Percentiles rank a stretch among this genome's conserved stretches.
These are phyloP conservation scores for Phytophthora sansomeana DNA, from an alignment of 352 stramenopile genomes.

Conservation along the genomic window DNA sequence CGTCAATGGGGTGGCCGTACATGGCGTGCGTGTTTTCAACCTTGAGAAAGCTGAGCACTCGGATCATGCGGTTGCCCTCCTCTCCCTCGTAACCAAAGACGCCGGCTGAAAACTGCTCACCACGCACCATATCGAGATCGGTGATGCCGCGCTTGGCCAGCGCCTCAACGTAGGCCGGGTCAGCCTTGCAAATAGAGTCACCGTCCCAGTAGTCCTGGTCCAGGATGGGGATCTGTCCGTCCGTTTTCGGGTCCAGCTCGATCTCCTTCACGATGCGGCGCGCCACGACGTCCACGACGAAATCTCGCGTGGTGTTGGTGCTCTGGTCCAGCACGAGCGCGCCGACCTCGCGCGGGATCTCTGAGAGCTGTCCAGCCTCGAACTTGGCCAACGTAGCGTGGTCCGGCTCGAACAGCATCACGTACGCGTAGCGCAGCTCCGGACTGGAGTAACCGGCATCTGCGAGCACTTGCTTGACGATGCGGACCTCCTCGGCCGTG, in stretches of 20 bases:
- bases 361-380: constrained; percentile 33
- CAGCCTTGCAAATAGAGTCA: constrained; percentile 53
- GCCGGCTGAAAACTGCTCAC: constrained; percentile 51
- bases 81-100: constrained; percentile 54
- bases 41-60: constrained; percentile 56
- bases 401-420: constrained; percentile 61
- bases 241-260: constrained; percentile 46
- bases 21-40: constrained; percentile 55
- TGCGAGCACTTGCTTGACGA: constrained; percentile 53
- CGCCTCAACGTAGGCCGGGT: constrained; percentile 47
- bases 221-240: constrained; percentile 56
- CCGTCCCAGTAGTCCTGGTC: constrained; percentile 58
- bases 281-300: constrained; percentile 52
- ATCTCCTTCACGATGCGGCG: constrained; percentile 39
- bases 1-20: constrained; percentile 58
- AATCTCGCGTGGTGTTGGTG: constrained; percentile 42
- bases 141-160: constrained; percentile 55
- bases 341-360: constrained; percentile 54
- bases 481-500: constrained; percentile 50
- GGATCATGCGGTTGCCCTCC: constrained; percentile 52
- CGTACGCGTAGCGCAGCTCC: constrained; percentile 55
- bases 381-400: constrained; percentile 53
- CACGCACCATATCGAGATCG: constrained; percentile 51
- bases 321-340: constrained; percentile 48
- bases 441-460: constrained; percentile 44